A percentile compares a stretch with the other conserved stretches of the same genome.
phyloP scores from a whole-genome alignment of 2,329 filamentous ascomycete genomes.

The Fusarium falciforme region DNA sequence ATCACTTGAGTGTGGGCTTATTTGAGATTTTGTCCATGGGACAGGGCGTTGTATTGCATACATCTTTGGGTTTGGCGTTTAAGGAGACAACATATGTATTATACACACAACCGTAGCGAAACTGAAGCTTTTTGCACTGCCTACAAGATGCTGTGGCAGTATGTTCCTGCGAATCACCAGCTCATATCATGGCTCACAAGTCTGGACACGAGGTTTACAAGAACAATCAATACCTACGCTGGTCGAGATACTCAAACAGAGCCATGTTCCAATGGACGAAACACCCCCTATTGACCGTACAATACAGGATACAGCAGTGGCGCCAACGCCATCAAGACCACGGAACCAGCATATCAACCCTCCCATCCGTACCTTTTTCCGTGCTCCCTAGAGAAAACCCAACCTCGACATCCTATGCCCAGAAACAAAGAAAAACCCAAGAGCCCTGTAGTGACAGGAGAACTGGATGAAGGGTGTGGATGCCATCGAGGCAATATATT shows the following conservation, averaged over 20 bases:
- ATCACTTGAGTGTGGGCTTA: conserved; percentile 71
- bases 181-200: background rate
- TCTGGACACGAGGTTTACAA: background rate
- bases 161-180: background rate
- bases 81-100: background rate
- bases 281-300: conserved; percentile 38
- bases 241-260: conserved; percentile 5
- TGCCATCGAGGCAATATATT: conserved; percentile 1
- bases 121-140: background rate
- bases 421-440: conserved; percentile 17
- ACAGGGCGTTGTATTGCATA: background rate
- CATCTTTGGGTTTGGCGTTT: background rate
- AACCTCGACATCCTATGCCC: conserved; percentile 16
- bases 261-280: conserved; percentile 32
- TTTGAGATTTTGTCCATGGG: background rate
- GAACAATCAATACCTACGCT: background rate
- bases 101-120: background rate
- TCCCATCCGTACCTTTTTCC: conserved; percentile 19
- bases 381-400: conserved; percentile 11
- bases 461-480: background rate
- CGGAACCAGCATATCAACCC: conserved; percentile 12
- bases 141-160: background rate
- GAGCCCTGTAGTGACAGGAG: conserved; percentile 7
- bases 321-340: conserved; percentile 32
- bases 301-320: conserved; percentile 40